phyloP scores from a whole-genome alignment of 2,329 filamentous ascomycete species.

The Fusarium graminum region DNA sequence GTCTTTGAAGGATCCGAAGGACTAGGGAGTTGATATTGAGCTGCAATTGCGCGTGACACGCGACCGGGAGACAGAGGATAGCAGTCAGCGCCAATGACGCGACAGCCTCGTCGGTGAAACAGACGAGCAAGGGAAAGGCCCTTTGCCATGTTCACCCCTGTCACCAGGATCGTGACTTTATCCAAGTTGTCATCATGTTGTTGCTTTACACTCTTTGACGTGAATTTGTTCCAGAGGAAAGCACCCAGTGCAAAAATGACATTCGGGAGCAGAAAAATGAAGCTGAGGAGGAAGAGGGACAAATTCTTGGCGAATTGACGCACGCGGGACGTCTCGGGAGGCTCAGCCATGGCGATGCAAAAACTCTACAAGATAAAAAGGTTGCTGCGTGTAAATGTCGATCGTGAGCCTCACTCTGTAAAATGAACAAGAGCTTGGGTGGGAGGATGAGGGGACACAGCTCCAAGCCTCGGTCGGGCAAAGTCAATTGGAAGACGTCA shows the following conservation, averaged over 20 bases:
- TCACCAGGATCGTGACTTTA: constrained; percentile 71
- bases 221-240: constrained; percentile 23
- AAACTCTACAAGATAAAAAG: background rate
- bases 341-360: background rate
- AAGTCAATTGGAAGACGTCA: constrained; percentile 37
- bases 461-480: background rate
- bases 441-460: background rate
- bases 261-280: constrained; percentile 27
- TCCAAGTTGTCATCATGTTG: constrained; percentile 17
- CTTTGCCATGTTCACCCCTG: constrained; percentile 79
- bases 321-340: constrained; percentile 3
- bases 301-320: constrained; percentile 34
- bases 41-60: constrained; percentile 67
- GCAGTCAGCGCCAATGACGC: constrained; percentile 79
- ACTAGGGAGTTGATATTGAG: constrained; percentile 64
- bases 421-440: background rate
- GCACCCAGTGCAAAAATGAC: constrained; percentile 1
- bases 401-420: constrained; percentile 4
- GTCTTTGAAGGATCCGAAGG: constrained; percentile 34
- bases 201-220: background rate
- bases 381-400: background rate
- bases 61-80: constrained; percentile 66
- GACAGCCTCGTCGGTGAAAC: constrained; percentile 74
- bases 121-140: constrained; percentile 75
- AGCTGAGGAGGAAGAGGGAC: constrained; percentile 27